Base-by-base conservation (phyloP, 2,329 filamentous ascomycete species). In the Trichophyton benhamiae region DNA sequence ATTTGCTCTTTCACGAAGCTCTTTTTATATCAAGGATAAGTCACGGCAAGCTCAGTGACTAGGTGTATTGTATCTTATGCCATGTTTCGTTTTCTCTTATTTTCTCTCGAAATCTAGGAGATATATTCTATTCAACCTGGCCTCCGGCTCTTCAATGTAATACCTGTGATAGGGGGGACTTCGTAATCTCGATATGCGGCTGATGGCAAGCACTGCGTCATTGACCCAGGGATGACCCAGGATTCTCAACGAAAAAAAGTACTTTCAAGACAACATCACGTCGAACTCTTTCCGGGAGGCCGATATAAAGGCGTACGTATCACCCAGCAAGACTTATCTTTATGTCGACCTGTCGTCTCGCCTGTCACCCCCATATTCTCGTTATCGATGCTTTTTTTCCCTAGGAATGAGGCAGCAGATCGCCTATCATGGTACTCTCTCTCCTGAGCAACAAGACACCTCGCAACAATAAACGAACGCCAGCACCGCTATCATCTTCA, bases 401-500 rank as follows among this genome's bases (percentile, higher is more conserved):
- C 27, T 7, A 30, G 38, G 15, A 9, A 42, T 58, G 55, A 58
- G 55, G 55, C 55, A 38, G 20, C n/a, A 41, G 55, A 38, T 58
- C 55, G 33, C 42, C 41, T 42, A 48, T 36, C 25, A 59, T 59
- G 57, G 57, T 59, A 41, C 57, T 59, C 57, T 59, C 42, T 13
- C 25, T 44, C 8, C 42, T 59, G n/a, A 59, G 42, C 42, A 59
- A 59, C 15, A 48, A 48, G 38, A 15, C 25, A 22, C 5, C 55
- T 44, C 33, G 27, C 57, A 22, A 20, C n/a, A 59, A 22, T 36
- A 59, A 59, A 38, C 55, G 42, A 30, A 25, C 57, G 5, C 57
- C 33, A 30, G 41, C 41, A 17, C n/a, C 38, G 13, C 41, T 46
- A 48, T 61, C 58, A 36, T 41, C 41, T 48, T 57, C 42, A 20